phyloP scores from a whole-genome alignment of 2,329 filamentous ascomycete genomes.

The Trichoderma aggressivum region DNA sequence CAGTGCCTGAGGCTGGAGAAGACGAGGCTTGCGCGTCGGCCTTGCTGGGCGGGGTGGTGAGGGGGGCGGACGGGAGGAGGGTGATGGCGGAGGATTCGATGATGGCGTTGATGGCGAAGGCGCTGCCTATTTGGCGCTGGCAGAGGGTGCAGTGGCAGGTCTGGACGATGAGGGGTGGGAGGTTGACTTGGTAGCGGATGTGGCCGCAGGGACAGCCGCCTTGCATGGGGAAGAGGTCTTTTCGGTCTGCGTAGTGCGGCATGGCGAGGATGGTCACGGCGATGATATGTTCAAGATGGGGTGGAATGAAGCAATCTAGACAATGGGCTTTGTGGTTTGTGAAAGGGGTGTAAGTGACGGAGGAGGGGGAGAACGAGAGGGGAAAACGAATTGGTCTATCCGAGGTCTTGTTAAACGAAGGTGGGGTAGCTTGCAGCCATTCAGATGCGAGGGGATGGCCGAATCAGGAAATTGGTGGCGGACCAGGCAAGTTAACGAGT shows the following conservation, averaged over 20 bases:
- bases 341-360: not conserved
- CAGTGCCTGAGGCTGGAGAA: not conserved
- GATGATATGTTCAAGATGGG: not conserved
- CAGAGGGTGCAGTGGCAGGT: constrained; percentile 48
- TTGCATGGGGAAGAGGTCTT: constrained; percentile 30
- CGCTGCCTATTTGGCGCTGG: constrained; percentile 43
- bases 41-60: constrained; percentile 18
- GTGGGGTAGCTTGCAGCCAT: constrained; percentile 2
- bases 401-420: not conserved
- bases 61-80: constrained; percentile 29
- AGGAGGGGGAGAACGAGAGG: not conserved
- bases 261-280: not conserved
- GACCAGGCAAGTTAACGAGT: not conserved
- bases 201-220: constrained; percentile 66
- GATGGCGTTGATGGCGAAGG: constrained; percentile 40
- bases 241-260: constrained; percentile 27
- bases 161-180: constrained; percentile 48
- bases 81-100: constrained; percentile 39
- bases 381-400: not conserved
- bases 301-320: not conserved
- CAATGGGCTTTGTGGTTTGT: not conserved
- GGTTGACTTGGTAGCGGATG: constrained; percentile 62
- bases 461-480: constrained; percentile 2
- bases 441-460: constrained; percentile 11
- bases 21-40: not conserved